phyloP scores from a whole-genome alignment of 2,329 filamentous ascomycete genomes.

The Colletotrichum sp. region DNA sequence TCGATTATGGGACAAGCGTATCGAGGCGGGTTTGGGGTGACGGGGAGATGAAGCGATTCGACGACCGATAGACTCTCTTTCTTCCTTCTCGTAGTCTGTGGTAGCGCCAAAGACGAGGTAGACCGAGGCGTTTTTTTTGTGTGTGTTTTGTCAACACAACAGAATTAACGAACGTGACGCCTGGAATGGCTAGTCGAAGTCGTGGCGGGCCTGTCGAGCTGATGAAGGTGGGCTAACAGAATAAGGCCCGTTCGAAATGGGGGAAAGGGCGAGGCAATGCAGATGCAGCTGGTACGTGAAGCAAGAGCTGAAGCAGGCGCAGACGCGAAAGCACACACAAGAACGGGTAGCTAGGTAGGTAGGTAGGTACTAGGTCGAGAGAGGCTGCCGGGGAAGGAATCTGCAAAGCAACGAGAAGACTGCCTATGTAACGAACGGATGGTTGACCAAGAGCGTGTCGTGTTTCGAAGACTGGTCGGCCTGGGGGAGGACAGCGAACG shows the following conservation, averaged over 20 bases:
- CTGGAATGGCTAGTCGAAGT: constrained; percentile 14
- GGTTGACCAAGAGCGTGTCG: constrained; percentile 15
- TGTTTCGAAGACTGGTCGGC: constrained; percentile 17
- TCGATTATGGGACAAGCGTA: constrained; percentile 17
- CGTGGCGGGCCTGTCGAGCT: constrained; percentile 13
- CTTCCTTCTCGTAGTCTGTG: constrained; percentile 4
- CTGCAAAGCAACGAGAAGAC: constrained; percentile 3
- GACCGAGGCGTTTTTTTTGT: not conserved
- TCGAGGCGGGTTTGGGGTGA: constrained; percentile 14
- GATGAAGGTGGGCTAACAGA: constrained; percentile 10
- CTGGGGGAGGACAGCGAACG: constrained; percentile 7
- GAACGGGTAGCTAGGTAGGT: not conserved
- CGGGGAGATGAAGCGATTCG: constrained; percentile 18
- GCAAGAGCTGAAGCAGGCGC: not conserved
- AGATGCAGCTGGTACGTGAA: not conserved
- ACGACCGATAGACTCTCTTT: not conserved
- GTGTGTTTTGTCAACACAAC: not conserved
- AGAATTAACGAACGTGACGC: constrained; percentile 18
- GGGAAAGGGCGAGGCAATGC: not conserved
- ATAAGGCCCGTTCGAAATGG: not conserved
- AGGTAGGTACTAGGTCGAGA: not conserved
- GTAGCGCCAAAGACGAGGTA: constrained; percentile 4
- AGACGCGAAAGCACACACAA: not conserved
- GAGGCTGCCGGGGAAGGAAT: not conserved
- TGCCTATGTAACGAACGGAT: constrained; percentile 20